These are phyloP conservation scores for Amauroascus verrucosus DNA, from an alignment of 2,329 filamentous ascomycete genomes.

Conservation along the genomic window DNA sequence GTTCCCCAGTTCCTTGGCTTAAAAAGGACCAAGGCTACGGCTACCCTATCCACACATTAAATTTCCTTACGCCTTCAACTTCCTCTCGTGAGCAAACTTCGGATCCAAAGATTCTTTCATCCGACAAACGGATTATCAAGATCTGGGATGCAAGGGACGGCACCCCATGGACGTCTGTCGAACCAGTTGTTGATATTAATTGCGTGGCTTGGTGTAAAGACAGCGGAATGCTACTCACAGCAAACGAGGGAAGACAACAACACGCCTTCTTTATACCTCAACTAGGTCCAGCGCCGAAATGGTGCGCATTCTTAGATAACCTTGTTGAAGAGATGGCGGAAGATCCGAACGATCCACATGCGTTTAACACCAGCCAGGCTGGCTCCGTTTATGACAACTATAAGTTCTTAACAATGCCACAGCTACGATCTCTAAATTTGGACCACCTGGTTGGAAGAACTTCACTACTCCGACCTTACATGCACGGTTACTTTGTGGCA, in stretches of 20 bases:
- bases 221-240: constrained; percentile 89
- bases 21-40: constrained; percentile 96
- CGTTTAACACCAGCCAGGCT: constrained; percentile 37
- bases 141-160: constrained; percentile 81
- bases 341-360: constrained; percentile 53
- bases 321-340: constrained; percentile 98
- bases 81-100: constrained; percentile 59
- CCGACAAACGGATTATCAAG: constrained; percentile 94
- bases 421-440: constrained; percentile 75
- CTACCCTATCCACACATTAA: constrained; percentile 77
- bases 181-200: constrained; percentile 90
- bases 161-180: constrained; percentile 87
- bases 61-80: constrained; percentile 55
- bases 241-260: constrained; percentile 91
- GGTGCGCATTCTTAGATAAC: constrained; percentile 95
- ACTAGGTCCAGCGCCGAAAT: constrained; percentile 81
- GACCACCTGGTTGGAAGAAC: constrained; percentile 85
- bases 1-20: constrained; percentile 72
- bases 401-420: constrained; percentile 87
- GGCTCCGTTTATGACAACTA: constrained; percentile 94
- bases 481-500: constrained; percentile 98
- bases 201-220: constrained; percentile 86
- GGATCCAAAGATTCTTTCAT: constrained; percentile 69
- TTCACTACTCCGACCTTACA: constrained; percentile 82
- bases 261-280: constrained; percentile 93